Conservation (phyloP, 257 asterid genomes). For the Datura wrightii region DNA sequence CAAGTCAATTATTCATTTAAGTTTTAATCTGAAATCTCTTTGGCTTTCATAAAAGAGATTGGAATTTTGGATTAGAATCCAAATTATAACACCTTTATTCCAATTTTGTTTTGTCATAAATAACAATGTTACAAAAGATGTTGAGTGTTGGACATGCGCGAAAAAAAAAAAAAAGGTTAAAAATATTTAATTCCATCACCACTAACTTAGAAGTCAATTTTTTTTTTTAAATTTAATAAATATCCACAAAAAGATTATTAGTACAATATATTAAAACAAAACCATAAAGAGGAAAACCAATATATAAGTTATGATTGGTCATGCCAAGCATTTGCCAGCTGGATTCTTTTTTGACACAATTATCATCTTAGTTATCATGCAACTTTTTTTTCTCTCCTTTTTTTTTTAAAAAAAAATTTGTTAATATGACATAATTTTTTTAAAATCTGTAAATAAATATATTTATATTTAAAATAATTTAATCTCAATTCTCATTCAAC, state of each 20-base stretch:
- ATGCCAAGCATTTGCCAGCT: slow-evolving; percentile 5
- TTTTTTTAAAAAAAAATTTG: too few species aligned
- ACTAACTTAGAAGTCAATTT: background rate
- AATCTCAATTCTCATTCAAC: too few species aligned
- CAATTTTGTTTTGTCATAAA: background rate
- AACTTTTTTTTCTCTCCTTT: background rate
- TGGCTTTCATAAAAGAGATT: background rate
- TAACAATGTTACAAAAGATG: background rate
- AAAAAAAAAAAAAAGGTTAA: background rate
- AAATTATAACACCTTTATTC: background rate
- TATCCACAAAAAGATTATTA: background rate
- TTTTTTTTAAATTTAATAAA: background rate
- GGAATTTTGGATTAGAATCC: background rate
- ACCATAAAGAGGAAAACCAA: background rate
- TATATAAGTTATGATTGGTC: slow-evolving; percentile 9
- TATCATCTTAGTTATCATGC: slow-evolving; percentile 18
- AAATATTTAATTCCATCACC: background rate
- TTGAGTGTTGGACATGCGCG: background rate
- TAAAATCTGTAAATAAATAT: too few species aligned
- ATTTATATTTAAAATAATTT: too few species aligned
- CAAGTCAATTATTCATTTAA: background rate
- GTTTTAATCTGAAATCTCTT: background rate
- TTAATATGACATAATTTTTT: too few species aligned
- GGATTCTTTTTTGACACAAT: background rate
- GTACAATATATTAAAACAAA: too few species aligned